phyloP scores from a whole-genome alignment of 345 rosid species.

The Anastatica hierochuntica region DNA sequence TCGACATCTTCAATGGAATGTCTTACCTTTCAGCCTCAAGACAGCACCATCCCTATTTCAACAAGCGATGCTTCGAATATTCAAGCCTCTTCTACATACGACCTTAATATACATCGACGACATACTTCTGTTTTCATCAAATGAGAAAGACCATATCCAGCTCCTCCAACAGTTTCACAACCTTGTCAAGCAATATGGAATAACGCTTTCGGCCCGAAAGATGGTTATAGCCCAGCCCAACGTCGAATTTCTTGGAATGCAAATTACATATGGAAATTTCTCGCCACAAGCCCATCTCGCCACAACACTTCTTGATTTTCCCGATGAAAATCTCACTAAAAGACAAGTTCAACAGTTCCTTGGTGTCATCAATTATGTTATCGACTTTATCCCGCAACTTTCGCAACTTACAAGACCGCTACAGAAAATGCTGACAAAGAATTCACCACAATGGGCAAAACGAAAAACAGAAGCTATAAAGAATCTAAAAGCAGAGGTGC shows the following conservation, averaged over 20 bases:
- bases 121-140: not conserved
- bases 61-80: not conserved
- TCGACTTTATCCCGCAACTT: too few relatives aligned
- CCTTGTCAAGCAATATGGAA: rapidly evolving
- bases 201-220: not conserved
- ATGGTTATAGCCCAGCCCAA: not conserved
- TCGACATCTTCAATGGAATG: not conserved
- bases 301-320: not conserved
- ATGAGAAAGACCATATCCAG: rapidly evolving
- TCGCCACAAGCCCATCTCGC: not conserved
- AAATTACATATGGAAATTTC: not conserved
- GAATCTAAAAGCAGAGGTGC: too few relatives aligned
- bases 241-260: not conserved
- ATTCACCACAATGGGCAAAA: too few relatives aligned
- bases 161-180: not conserved
- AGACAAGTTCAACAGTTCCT: not conserved
- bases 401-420: too few relatives aligned
- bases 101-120: not conserved
- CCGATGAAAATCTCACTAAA: not conserved
- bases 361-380: too few relatives aligned
- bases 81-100: not conserved
- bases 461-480: too few relatives aligned
- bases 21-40: not conserved
- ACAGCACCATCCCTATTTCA: not conserved
- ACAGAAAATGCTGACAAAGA: too few relatives aligned